Base-by-base conservation (phyloP, 495 filamentous ascomycete species). In the Penicillium malachiteum region DNA sequence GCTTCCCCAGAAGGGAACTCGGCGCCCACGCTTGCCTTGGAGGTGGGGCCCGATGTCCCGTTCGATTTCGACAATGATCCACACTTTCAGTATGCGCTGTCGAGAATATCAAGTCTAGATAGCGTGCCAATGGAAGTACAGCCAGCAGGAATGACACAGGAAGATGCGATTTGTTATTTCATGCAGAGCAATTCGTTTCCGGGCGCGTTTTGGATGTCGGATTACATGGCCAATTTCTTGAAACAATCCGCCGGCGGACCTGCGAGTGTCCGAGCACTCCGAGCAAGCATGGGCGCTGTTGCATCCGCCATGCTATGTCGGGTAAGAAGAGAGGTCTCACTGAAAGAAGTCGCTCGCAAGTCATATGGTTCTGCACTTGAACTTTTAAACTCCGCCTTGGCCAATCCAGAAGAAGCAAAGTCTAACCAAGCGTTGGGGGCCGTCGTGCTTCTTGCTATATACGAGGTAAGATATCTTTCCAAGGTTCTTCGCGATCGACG, bases 361-460 rank as follows among this genome's bases (percentile, higher is more conserved):
- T 76, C 79, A 57, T 83, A 84, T 67, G 70, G 71, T 2, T 71
- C 64, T 13, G 81, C 79, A 0, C 57, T 83, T 16, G 66, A 70
- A 33, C 59, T 76, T n/a, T 68, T 79, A 3, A 85, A 82, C 49
- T 64, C 72, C 17, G 85, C 85, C 13, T 62, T 89, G 11, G 60
- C 70, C 45, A 73, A 82, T 50, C 74, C 78, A 4, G 67, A 65
- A 9, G 78, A 86, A 39, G 83, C 81, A 40, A 78, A 76, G 56
- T 78, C 82, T 41, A 85, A 89, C 64, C 75, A 74, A 46, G 85
- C 85, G 4, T 77, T 89, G 55, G 80, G 84, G 32, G 75, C 83
- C 1, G 79, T 87, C 34, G 69, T 89, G 18, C 75, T 87, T 34
- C 71, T 89, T 37, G 78, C 64, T 53, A 71, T 74, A 60, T 81